These are phyloP conservation scores for Metschnikowia borealis DNA, from an alignment of 805 yeast species.

Conservation along the genomic window DNA sequence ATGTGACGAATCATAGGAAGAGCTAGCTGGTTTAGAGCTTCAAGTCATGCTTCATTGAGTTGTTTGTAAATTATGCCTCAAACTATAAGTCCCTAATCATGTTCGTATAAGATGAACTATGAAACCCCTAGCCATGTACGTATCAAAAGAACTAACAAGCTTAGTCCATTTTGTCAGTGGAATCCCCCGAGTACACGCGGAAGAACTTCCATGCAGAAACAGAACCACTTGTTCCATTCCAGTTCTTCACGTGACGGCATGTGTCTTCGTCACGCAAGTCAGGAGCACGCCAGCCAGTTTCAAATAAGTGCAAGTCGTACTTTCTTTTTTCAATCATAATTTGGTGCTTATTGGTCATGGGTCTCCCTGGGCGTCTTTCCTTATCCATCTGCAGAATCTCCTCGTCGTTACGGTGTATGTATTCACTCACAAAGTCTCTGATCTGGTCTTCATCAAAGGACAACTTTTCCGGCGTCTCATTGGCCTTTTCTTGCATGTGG, in stretches of 20 bases:
- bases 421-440: conserved; percentile 56
- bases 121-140: neutral
- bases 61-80: neutral
- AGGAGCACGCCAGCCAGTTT: conserved; percentile 68
- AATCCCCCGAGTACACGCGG: conserved; percentile 25
- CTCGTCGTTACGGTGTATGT: conserved; percentile 65
- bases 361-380: conserved; percentile 83
- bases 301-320: conserved; percentile 57
- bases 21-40: neutral
- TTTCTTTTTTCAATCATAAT: conserved; percentile 58
- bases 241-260: conserved; percentile 56
- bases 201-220: conserved; percentile 56
- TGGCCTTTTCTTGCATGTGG: conserved; percentile 50
- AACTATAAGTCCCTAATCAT: neutral
- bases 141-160: neutral
- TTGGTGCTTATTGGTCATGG: conserved; percentile 68
- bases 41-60: neutral
- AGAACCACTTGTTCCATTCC: conserved; percentile 87
- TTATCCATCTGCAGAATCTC: conserved; percentile 61
- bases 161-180: conserved; percentile 10
- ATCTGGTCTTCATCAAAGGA: conserved; percentile 55
- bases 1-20: neutral
- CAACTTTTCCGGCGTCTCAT: conserved; percentile 24
- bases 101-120: neutral
- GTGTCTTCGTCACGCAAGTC: conserved; percentile 60